Percentiles rank a stretch among this genome's conserved stretches.
These are phyloP conservation scores for Arthroderma uncinatum DNA, from an alignment of 2,329 filamentous ascomycete genomes.

Conservation along the genomic window DNA sequence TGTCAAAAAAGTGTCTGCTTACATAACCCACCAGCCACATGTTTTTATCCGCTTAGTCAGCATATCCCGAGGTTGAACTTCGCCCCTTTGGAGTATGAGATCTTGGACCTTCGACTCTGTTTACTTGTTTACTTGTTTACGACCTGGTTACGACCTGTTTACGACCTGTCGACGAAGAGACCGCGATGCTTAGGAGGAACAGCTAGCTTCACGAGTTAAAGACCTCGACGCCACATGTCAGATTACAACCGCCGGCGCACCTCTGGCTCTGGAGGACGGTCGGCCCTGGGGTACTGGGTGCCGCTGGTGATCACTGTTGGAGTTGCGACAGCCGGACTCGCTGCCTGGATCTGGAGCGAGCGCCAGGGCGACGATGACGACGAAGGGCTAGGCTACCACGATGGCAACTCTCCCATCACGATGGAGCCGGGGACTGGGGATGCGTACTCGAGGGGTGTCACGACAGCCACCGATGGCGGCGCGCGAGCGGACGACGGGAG, in stretches of 20 bases:
- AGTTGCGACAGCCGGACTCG: conserved; percentile 73
- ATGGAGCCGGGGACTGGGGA: conserved; percentile 19
- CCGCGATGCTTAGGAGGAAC: neutral
- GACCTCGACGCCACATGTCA: conserved; percentile 24
- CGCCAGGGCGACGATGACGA: conserved; percentile 63
- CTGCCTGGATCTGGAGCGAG: conserved; percentile 90
- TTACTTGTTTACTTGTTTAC: neutral
- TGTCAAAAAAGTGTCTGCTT: neutral
- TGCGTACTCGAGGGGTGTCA: conserved; percentile 20
- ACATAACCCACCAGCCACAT: neutral
- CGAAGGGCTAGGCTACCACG: conserved; percentile 42
- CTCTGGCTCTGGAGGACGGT: conserved; percentile 29
- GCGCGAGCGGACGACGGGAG: conserved; percentile 40
- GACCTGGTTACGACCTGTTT: neutral
- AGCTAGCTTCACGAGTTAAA: neutral
- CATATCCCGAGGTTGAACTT: neutral
- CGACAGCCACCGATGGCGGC: conserved; percentile 27
- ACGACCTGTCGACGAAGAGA: neutral
- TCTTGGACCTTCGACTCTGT: neutral
- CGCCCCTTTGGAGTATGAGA: neutral
- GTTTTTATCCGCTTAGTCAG: neutral
- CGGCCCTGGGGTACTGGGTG: conserved; percentile 62
- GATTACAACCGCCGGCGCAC: conserved; percentile 29
- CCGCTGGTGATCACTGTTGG: conserved; percentile 78
- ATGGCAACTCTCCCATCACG: conserved; percentile 19